Percentiles rank a stretch among this genome's conserved stretches.
These are phyloP conservation scores for Aquilaria malaccensis DNA, from an alignment of 345 rosid species.

Conservation along the genomic window DNA sequence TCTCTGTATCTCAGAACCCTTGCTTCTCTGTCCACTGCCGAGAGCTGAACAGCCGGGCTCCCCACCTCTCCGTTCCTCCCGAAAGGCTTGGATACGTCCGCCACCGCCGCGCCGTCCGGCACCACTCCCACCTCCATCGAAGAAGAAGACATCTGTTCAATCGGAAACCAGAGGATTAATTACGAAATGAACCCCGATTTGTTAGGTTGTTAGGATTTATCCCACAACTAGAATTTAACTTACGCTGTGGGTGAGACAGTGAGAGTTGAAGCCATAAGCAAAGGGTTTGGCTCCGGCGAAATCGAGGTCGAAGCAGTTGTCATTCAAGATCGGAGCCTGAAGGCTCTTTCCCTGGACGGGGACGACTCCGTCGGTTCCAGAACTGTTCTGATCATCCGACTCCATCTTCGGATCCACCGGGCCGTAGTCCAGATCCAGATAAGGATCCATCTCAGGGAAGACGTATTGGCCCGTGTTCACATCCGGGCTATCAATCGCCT, in stretches of 20 bases:
- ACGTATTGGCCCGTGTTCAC: slow-evolving; percentile 61
- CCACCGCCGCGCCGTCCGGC: slow-evolving; percentile 64
- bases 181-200: background rate
- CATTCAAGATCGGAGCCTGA: slow-evolving; percentile 34
- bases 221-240: slow-evolving; percentile 16
- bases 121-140: slow-evolving; percentile 88
- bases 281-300: slow-evolving; percentile 46
- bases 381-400: slow-evolving; percentile 61
- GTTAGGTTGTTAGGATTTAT: background rate
- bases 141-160: slow-evolving; percentile 72
- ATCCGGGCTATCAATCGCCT: slow-evolving; percentile 42
- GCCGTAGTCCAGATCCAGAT: slow-evolving; percentile 64
- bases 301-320: slow-evolving; percentile 52
- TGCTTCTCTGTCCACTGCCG: slow-evolving; percentile 83
- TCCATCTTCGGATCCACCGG: slow-evolving; percentile 59
- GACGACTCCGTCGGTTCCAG: slow-evolving; percentile 84
- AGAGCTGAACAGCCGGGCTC: slow-evolving; percentile 45
- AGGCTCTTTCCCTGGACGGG: slow-evolving; percentile 47
- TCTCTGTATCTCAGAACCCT: slow-evolving; percentile 96
- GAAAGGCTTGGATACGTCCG: slow-evolving; percentile 60
- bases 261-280: slow-evolving; percentile 33
- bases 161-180: background rate
- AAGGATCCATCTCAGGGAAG: slow-evolving; percentile 74
- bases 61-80: slow-evolving; percentile 36
- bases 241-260: slow-evolving; percentile 65